These are phyloP conservation scores for Cylindrodendrum hubeiense DNA, from an alignment of 2,329 filamentous ascomycete genomes.

Conservation along the genomic window DNA sequence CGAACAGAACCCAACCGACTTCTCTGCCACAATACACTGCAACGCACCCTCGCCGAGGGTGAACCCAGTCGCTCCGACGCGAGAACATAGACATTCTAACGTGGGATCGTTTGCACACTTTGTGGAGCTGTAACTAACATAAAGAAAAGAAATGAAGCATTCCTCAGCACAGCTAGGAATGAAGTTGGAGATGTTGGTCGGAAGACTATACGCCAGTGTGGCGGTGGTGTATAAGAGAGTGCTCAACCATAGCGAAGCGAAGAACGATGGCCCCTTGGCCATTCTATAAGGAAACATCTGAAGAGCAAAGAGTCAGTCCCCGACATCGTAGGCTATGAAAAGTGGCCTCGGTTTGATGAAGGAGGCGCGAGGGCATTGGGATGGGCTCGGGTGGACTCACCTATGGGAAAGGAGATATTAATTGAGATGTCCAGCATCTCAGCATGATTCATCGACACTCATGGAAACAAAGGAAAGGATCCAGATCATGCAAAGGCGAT, in stretches of 20 bases:
- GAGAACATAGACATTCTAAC: slow-evolving; percentile 73
- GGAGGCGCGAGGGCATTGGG: background rate
- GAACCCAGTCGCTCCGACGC: slow-evolving; percentile 69
- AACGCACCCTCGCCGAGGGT: slow-evolving; percentile 80
- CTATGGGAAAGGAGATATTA: slow-evolving; percentile 43
- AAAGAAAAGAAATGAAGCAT: slow-evolving; percentile 74
- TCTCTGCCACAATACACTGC: slow-evolving; percentile 72
- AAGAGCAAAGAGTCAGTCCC: slow-evolving; percentile 12
- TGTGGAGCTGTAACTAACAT: slow-evolving; percentile 65
- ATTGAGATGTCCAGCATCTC: slow-evolving; percentile 53
- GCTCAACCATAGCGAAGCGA: slow-evolving; percentile 49
- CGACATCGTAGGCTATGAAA: background rate
- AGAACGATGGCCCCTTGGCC: slow-evolving; percentile 51
- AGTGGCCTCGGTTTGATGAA: background rate
- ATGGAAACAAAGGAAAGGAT: slow-evolving; percentile 34
- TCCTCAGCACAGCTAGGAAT: slow-evolving; percentile 70
- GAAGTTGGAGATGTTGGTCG: slow-evolving; percentile 54
- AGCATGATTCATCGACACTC: slow-evolving; percentile 46
- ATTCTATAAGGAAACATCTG: slow-evolving; percentile 60
- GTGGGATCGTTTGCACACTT: slow-evolving; percentile 64
- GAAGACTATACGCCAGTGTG: slow-evolving; percentile 47
- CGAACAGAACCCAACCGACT: slow-evolving; percentile 63
- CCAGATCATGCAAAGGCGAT: slow-evolving; percentile 21
- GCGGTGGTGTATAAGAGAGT: slow-evolving; percentile 42
- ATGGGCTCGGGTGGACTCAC: slow-evolving; percentile 27